Percentiles rank a stretch among this genome's conserved stretches.
These are phyloP conservation scores for Penicillium rolfsii DNA, from an alignment of 2,329 filamentous ascomycete genomes.

Conservation along the genomic window DNA sequence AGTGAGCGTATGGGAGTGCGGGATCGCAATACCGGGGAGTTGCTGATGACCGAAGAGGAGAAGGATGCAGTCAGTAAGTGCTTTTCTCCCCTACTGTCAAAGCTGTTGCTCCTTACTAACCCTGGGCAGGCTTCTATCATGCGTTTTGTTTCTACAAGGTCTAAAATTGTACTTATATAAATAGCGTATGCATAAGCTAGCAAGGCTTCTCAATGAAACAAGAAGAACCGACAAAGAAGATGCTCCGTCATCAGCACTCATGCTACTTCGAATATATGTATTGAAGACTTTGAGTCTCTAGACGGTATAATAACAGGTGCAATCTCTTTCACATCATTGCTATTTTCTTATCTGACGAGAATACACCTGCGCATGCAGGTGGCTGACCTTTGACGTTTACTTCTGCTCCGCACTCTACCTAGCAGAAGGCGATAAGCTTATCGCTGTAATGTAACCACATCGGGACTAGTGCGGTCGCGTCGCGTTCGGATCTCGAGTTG, in stretches of 20 bases:
- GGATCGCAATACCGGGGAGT: conserved; percentile 64
- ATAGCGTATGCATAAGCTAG: not conserved
- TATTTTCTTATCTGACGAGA: not conserved
- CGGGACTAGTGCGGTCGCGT: conserved; percentile 38
- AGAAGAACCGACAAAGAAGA: not conserved
- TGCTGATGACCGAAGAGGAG: conserved; percentile 81
- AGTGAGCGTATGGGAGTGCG: conserved; percentile 96
- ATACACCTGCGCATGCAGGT: not conserved
- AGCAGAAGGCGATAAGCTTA: conserved; percentile 21
- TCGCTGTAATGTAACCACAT: conserved; percentile 31
- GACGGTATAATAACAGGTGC: no score
- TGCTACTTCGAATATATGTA: no score
- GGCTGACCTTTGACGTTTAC: not conserved
- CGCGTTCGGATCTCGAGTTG: conserved; percentile 29
- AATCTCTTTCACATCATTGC: not conserved
- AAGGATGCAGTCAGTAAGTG: conserved; percentile 77
- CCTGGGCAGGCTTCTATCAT: conserved; percentile 70
- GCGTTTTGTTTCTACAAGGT: conserved; percentile 98
- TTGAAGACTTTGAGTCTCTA: no score
- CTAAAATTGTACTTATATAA: conserved; percentile 42
- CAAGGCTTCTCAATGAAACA: not conserved
- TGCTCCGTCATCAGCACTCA: not conserved
- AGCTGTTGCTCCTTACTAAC: conserved; percentile 19
- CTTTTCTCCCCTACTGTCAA: not conserved
- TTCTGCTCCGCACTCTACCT: not conserved